Base-by-base conservation (phyloP, 116 monocot genomes). In the Trichopus zeylanicus region DNA sequence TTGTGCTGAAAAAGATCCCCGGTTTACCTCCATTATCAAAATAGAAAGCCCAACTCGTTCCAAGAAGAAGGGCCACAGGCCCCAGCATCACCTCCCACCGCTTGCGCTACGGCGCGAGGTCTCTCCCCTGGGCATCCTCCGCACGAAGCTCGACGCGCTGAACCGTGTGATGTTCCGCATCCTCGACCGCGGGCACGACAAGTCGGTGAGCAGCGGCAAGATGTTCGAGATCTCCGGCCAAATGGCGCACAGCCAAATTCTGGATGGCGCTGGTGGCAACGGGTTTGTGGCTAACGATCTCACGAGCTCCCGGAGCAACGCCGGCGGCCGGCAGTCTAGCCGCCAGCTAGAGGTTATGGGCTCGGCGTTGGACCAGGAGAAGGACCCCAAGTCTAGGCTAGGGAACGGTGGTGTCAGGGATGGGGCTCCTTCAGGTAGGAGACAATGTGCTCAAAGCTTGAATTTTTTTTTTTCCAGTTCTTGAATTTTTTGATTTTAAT, bases 131-230 rank as follows among this genome's bases (percentile, higher is more conserved):
- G 29, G 22, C 3, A 26, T 24, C 26, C 9, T 51, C 11, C 54
- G 63, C 7, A 30, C 68, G 6, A 67, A 55, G 23, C 20, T 55
- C 33, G 32, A 9, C 15, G 46, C 33, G 26, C 1, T 75, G 42
- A 31, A 55, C 21, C 53, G 74, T 54, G 66, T 61, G 47, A 75
- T 79, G 79, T 69, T 79, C 10, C 64, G 72, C 25, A 66, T 69
- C 55, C 51, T 75, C n/a, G 69, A 46, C 30, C 31, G 72, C 7
- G 48, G 72, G 12, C 38, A 68, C 47, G 75, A 70, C 35, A 75
- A 63, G 48, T 39, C 66, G 26, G 16, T 59, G 49, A 29, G 56
- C 21, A 59, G 38, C 42, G 70, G 21, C 20, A 24, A 33, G 42
- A 67, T 59, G 31, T 18, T 20, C 10, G 58, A 63, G 28, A 22